phyloP scores from a whole-genome alignment of 805 yeast species.

The Lachancea nothofagi region DNA sequence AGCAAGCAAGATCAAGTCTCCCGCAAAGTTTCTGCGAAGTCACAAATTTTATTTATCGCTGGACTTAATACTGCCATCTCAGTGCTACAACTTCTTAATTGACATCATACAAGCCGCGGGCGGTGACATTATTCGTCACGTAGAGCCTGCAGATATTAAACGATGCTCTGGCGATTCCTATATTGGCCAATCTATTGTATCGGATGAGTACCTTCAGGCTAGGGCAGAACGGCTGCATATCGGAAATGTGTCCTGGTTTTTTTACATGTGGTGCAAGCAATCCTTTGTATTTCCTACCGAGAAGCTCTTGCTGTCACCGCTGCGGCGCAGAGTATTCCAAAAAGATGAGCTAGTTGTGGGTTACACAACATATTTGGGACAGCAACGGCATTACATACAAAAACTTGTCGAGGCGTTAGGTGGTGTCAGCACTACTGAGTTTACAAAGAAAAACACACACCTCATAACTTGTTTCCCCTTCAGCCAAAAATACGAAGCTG shows the following conservation, averaged over 20 bases:
- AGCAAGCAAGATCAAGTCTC: constrained; percentile 1
- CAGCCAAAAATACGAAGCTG: constrained; percentile 76
- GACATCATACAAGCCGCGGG: constrained; percentile 47
- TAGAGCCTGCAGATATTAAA: constrained; percentile 18
- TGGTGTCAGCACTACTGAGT: constrained; percentile 63
- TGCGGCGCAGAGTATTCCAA: constrained; percentile 41
- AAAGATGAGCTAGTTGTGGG: constrained; percentile 54
- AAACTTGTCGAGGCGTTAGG: constrained; percentile 63
- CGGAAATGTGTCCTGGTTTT: constrained; percentile 76
- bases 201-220: constrained; percentile 48
- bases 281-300: constrained; percentile 50
- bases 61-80: constrained; percentile 52
- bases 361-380: constrained; percentile 80
- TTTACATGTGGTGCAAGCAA: constrained; percentile 52
- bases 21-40: constrained; percentile 34
- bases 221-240: constrained; percentile 38
- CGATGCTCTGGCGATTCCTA: constrained; percentile 40
- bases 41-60: constrained; percentile 46
- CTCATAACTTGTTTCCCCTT: constrained; percentile 58
- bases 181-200: constrained; percentile 58
- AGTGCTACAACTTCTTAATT: constrained; percentile 37
- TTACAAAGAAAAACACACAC: constrained; percentile 63
- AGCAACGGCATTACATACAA: constrained; percentile 68
- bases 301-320: constrained; percentile 67
- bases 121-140: constrained; percentile 39